These are phyloP conservation scores for Pontederia crassipes DNA, from an alignment of 176 grass and related monocot species.

Conservation along the genomic window DNA sequence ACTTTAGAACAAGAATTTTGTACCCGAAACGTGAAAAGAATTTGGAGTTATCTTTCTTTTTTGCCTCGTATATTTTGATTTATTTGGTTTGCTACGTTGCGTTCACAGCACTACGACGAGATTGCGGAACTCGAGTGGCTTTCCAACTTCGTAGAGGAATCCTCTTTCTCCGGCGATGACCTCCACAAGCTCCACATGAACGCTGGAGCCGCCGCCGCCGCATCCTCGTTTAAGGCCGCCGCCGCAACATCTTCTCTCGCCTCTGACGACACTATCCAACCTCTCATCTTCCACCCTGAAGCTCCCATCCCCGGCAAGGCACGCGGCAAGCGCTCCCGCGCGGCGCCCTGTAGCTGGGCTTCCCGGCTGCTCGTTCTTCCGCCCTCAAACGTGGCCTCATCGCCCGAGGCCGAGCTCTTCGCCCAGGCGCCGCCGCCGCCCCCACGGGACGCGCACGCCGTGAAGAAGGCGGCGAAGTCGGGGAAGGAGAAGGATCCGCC, in stretches of 20 bases:
- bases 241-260: not conserved
- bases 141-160: constrained; percentile 58
- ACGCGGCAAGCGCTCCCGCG: constrained; percentile 63
- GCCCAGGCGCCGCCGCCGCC: constrained; percentile 5
- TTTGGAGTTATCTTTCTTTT: not conserved
- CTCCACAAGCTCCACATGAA: constrained; percentile 83
- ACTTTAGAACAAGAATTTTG: not conserved
- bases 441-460: constrained; percentile 28
- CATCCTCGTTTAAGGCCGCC: not conserved
- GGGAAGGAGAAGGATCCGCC: constrained; percentile 45
- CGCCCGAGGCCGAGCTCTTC: constrained; percentile 15
- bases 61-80: not conserved
- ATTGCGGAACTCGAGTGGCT: constrained; percentile 85
- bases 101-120: constrained; percentile 57
- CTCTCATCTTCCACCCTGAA: constrained; percentile 29
- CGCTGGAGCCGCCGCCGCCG: constrained; percentile 20
- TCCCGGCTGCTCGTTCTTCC: constrained; percentile 45
- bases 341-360: constrained; percentile 48
- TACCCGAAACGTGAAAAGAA: not conserved
- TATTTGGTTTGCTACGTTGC: not conserved
- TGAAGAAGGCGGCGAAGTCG: constrained; percentile 23
- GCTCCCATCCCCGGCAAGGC: constrained; percentile 43
- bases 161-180: constrained; percentile 54
- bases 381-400: constrained; percentile 7
- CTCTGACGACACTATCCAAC: not conserved